A percentile compares a stretch with the other conserved stretches of the same genome.
These are phyloP conservation scores for Coemansia sp. DNA, from an alignment of 192 early-diverging fungal genomes.

Conservation along the genomic window DNA sequence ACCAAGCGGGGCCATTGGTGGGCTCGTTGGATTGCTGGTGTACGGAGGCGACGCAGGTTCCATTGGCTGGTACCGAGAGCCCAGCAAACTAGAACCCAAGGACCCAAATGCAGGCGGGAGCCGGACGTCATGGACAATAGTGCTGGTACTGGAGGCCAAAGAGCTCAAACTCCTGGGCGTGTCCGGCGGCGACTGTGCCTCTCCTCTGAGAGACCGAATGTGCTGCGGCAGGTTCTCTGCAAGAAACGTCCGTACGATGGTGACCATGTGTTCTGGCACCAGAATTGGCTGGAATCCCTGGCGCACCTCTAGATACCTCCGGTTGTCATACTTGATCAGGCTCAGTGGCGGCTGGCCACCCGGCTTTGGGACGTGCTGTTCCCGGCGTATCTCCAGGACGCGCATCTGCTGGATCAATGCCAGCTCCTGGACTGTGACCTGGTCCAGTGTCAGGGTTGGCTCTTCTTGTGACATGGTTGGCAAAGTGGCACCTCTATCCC, in stretches of 20 bases:
- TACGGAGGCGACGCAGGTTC: neutral
- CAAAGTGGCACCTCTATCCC: neutral
- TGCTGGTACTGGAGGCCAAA: neutral
- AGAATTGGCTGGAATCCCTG: constrained; percentile 31
- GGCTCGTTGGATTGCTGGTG: neutral
- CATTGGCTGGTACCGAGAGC: constrained; percentile 1
- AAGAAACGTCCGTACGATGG: constrained; percentile 19
- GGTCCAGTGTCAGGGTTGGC: constrained; percentile 1
- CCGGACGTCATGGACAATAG: neutral
- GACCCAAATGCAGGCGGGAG: neutral
- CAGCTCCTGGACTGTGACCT: constrained; percentile 22
- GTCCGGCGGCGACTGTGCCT: constrained; percentile 23
- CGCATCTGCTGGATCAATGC: constrained; percentile 30
- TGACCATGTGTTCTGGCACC: constrained; percentile 25
- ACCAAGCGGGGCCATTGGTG: neutral
- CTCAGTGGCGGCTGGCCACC: constrained; percentile 16
- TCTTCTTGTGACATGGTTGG: constrained; percentile 6
- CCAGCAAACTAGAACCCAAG: neutral
- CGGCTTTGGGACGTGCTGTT: constrained; percentile 2
- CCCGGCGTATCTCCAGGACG: constrained; percentile 18
- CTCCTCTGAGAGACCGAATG: neutral
- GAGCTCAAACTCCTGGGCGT: constrained; percentile 3
- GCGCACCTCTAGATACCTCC: constrained; percentile 38
- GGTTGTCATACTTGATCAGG: constrained; percentile 19
- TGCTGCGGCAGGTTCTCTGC: constrained; percentile 26